Evolutionary conservation across 352 stramenopile genomes (phyloP).

Genomic region (Phytophthora tentaculata): DNA sequence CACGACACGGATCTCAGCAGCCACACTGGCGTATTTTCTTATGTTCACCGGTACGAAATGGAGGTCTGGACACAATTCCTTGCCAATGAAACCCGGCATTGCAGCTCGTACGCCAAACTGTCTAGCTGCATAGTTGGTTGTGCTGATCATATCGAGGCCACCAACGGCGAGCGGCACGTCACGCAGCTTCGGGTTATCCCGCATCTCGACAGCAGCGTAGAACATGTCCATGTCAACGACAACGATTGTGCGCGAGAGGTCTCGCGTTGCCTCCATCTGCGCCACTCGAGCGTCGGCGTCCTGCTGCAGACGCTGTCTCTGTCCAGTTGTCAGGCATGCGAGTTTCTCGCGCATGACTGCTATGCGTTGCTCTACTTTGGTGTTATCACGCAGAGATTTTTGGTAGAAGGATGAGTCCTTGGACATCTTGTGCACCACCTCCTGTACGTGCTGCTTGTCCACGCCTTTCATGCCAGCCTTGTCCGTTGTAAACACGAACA

Average conservation of each 20-base stretch:
- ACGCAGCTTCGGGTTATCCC: slow-evolving; percentile 88
- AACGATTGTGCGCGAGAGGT: slow-evolving; percentile 79
- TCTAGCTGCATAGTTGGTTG: slow-evolving; percentile 95
- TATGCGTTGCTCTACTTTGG: slow-evolving; percentile 88
- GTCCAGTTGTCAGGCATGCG: slow-evolving; percentile 47
- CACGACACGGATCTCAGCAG: slow-evolving; percentile 76
- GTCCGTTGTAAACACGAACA: slow-evolving; percentile 86
- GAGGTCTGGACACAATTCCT: slow-evolving; percentile 93
- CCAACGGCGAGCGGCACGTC: slow-evolving; percentile 94
- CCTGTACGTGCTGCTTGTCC: slow-evolving; percentile 91
- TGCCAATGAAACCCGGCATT: slow-evolving; percentile 97
- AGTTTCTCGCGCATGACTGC: slow-evolving; percentile 73
- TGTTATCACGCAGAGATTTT: slow-evolving; percentile 90
- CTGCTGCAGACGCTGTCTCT: slow-evolving; percentile 37
- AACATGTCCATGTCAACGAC: slow-evolving; percentile 99
- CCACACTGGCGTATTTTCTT: slow-evolving; percentile 89
- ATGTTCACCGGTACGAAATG: slow-evolving; percentile 94
- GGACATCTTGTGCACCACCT: slow-evolving; percentile 94
- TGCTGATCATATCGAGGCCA: slow-evolving; percentile 94
- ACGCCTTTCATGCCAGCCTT: slow-evolving; percentile 91
- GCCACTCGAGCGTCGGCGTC: slow-evolving; percentile 53
- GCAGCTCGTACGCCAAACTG: slow-evolving; percentile 94
- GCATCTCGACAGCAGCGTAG: slow-evolving; percentile 96
- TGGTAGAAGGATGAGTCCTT: slow-evolving; percentile 94
- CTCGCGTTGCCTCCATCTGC: slow-evolving; percentile 60